Conservation (phyloP, 331 rosid genomes). For the Pyrus hybrid region DNA sequence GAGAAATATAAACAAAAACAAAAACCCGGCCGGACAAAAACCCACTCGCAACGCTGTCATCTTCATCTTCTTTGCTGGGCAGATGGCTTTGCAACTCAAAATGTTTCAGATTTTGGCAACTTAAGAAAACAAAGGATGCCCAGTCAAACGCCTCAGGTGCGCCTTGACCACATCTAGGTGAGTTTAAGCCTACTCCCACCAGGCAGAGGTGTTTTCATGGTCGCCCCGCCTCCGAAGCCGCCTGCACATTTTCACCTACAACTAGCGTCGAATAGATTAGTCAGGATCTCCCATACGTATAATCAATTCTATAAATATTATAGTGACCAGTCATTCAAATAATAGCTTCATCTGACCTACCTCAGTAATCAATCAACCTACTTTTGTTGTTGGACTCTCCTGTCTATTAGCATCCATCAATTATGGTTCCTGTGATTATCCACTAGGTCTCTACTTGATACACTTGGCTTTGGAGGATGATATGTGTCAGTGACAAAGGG, state of each 20-base stretch:
- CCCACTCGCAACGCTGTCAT: too few species aligned
- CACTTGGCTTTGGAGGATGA: not conserved
- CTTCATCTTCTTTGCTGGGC: too few species aligned
- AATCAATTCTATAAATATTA: not conserved
- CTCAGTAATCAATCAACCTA: not conserved
- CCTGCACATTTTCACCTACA: not conserved
- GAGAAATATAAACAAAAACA: too few species aligned
- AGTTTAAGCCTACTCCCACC: too few species aligned
- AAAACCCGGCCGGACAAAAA: too few species aligned
- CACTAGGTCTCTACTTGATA: not conserved
- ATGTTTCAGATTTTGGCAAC: too few species aligned
- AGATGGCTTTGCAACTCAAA: too few species aligned
- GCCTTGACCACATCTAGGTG: too few species aligned
- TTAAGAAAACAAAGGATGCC: too few species aligned
- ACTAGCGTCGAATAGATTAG: not conserved
- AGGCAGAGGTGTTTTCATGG: too few species aligned
- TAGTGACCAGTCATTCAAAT: not conserved
- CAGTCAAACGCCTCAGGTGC: too few species aligned
- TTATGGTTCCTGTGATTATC: not conserved
- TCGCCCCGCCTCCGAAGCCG: too few species aligned
- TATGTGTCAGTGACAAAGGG: not conserved
- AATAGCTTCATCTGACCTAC: not conserved
- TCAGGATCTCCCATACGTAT: not conserved
- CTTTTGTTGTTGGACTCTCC: not conserved
- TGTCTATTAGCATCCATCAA: not conserved